Conservation (phyloP, 257 asterid genomes). For the Henckelia pumila region DNA sequence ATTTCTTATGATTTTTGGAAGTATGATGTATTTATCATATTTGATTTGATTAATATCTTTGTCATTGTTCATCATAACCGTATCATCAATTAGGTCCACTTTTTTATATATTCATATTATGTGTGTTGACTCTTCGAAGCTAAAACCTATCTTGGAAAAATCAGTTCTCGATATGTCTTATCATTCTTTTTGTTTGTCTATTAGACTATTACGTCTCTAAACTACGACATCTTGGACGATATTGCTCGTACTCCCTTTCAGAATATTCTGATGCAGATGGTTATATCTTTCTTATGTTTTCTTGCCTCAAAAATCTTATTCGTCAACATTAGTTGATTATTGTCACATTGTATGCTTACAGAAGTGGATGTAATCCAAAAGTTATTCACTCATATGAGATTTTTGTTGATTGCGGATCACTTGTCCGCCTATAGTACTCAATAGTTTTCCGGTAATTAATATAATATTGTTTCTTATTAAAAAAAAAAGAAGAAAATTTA, state of each 20-base stretch:
- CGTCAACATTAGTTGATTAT: not conserved
- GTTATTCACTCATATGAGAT: not conserved
- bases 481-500: too few species aligned
- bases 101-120: not conserved
- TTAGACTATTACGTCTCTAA: not conserved
- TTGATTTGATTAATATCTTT: constrained; percentile 11
- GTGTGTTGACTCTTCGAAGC: not conserved
- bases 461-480: too few species aligned
- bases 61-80: not conserved
- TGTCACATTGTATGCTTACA: not conserved
- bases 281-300: not conserved
- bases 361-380: not conserved
- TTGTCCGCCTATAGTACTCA: too few species aligned
- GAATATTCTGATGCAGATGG: not conserved
- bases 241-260: not conserved
- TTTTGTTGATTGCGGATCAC: too few species aligned
- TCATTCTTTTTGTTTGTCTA: not conserved
- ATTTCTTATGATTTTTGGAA: constrained; percentile 1
- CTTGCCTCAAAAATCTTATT: constrained; percentile 3
- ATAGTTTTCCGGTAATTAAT: too few species aligned
- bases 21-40: constrained; percentile 10
- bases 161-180: not conserved
- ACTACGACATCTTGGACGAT: not conserved
- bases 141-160: not conserved
- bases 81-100: constrained; percentile 5